A percentile compares a stretch with the other conserved stretches of the same genome.
Evolutionary conservation across 306 rosid genomes (phyloP).

Genomic region (Cucumis melo): DNA sequence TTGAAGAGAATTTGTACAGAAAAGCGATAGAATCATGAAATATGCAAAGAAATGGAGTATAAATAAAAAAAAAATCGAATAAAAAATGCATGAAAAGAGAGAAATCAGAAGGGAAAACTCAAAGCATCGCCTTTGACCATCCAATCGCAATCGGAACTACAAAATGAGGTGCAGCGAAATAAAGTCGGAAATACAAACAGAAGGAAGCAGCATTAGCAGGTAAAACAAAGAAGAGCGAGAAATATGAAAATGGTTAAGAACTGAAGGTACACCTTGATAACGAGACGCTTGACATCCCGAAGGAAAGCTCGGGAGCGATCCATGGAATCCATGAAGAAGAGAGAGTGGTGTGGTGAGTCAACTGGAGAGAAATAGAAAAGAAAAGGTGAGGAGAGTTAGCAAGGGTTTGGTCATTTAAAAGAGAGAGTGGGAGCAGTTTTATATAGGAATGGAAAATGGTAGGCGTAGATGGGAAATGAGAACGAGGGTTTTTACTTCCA

Average conservation of each 20-base stretch:
- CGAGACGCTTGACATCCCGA: slow-evolving; percentile 47
- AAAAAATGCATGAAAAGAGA: not conserved
- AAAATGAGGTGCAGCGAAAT: not conserved
- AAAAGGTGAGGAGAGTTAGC: not conserved
- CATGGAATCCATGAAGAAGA: slow-evolving; percentile 16
- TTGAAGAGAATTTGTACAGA: not conserved
- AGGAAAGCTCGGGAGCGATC: slow-evolving; percentile 55
- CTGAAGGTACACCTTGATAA: slow-evolving; percentile 39
- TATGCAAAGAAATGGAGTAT: not conserved
- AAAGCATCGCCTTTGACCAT: not conserved
- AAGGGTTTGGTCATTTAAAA: not conserved
- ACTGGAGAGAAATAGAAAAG: not conserved
- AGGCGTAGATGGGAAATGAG: not conserved
- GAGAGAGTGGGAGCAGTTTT: not conserved
- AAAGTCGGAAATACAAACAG: not conserved
- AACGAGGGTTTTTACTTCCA: not conserved
- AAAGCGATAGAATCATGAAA: not conserved
- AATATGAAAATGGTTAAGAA: not conserved
- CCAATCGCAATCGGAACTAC: not conserved
- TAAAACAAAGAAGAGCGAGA: not conserved
- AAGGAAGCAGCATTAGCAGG: not conserved
- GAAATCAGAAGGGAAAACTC: not conserved
- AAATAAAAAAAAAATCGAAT: not conserved
- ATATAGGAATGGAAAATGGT: not conserved
- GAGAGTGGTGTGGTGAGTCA: slow-evolving; percentile 8